Evolutionary conservation across 2,329 filamentous ascomycete genomes (phyloP).

Genomic region (Cryoendolithus antarcticus): DNA sequence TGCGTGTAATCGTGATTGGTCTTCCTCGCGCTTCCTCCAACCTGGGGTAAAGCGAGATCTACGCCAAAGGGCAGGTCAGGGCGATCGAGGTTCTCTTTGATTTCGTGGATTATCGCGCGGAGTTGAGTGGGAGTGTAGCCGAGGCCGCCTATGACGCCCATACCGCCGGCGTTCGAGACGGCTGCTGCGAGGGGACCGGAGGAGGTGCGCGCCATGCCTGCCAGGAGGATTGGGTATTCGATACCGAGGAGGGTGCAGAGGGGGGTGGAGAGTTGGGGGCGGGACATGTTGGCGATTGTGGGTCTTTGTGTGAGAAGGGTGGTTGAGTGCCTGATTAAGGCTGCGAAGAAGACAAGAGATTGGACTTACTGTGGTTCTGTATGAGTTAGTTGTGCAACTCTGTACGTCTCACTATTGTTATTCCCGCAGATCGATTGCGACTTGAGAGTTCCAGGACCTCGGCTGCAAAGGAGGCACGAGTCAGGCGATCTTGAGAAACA

Average conservation of each 20-base stretch:
- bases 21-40: constrained; percentile 70
- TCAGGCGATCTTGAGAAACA: no score
- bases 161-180: constrained; percentile 77
- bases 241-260: constrained; percentile 70
- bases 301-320: neutral
- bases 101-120: constrained; percentile 68
- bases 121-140: constrained; percentile 64
- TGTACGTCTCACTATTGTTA: no score
- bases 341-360: no score
- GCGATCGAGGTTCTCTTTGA: constrained; percentile 59
- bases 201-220: constrained; percentile 84
- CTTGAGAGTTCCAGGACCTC: no score
- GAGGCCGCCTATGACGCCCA: constrained; percentile 51
- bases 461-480: no score
- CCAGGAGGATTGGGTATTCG: constrained; percentile 78
- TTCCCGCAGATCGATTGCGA: no score
- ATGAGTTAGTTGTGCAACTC: no score
- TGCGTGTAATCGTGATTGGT: constrained; percentile 95
- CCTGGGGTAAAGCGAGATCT: constrained; percentile 80
- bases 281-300: constrained; percentile 10
- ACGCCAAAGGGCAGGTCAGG: constrained; percentile 74
- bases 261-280: constrained; percentile 55
- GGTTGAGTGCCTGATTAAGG: neutral
- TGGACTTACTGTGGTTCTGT: no score
- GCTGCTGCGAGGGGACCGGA: constrained; percentile 68